A percentile compares a stretch with the other conserved stretches of the same genome.
Evolutionary conservation across 306 rosid genomes (phyloP).

Genomic region (Hippophae rhamnoides): DNA sequence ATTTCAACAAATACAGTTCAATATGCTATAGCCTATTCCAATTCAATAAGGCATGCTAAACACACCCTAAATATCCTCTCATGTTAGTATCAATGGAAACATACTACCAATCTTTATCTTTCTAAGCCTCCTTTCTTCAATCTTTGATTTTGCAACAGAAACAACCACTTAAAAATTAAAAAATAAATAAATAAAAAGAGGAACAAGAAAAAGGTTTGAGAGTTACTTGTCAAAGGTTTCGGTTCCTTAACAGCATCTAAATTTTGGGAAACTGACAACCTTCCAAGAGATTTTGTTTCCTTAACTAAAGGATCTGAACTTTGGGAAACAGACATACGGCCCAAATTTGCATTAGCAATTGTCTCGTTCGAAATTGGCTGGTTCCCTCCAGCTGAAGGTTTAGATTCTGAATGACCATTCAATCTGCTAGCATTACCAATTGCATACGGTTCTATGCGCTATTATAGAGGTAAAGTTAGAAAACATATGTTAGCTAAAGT

Average conservation of each 20-base stretch:
- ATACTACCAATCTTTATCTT: too few relatives aligned
- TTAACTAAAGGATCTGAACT: constrained; percentile 61
- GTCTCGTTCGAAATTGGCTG: constrained; percentile 50
- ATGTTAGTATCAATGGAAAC: too few relatives aligned
- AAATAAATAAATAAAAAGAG: constrained; percentile 9
- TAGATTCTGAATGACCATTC: constrained; percentile 77
- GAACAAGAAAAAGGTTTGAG: background rate
- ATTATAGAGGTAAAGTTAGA: constrained; percentile 29
- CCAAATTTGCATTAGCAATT: constrained; percentile 46
- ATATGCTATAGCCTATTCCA: too few relatives aligned
- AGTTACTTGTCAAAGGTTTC: constrained; percentile 66
- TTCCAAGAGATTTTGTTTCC: constrained; percentile 82
- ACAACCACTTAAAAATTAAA: background rate
- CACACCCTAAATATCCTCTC: too few relatives aligned
- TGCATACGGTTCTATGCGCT: constrained; percentile 88
- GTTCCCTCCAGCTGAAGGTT: constrained; percentile 56
- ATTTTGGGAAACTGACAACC: constrained; percentile 85
- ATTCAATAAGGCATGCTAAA: too few relatives aligned
- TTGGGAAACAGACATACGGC: constrained; percentile 60
- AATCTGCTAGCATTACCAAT: constrained; percentile 45
- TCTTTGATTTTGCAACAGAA: too few relatives aligned
- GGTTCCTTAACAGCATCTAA: constrained; percentile 73
- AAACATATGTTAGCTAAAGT: constrained; percentile 8
- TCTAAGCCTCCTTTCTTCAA: too few relatives aligned
- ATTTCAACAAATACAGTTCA: too few relatives aligned